phyloP scores from a whole-genome alignment of 1,284 basidiomycete genomes.

The Cutaneotrichosporon arboriforme region DNA sequence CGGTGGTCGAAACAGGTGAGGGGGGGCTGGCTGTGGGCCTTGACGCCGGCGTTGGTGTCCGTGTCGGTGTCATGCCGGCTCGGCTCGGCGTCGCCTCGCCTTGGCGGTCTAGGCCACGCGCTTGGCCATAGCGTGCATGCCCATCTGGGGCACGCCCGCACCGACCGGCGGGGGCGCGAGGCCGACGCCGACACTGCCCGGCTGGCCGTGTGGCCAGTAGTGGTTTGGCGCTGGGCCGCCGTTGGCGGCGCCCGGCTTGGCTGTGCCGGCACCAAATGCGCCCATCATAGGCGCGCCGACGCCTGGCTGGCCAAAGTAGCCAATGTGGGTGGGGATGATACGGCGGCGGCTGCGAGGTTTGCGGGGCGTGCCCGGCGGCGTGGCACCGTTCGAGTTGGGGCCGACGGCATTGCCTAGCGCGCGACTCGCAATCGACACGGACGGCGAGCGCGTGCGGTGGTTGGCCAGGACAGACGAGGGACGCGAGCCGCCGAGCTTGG shows the following conservation, averaged over 20 bases:
- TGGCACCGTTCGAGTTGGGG: slow-evolving; percentile 26
- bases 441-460: slow-evolving; percentile 41
- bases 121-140: slow-evolving; percentile 10
- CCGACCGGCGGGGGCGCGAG: slow-evolving; percentile 24
- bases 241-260: slow-evolving; percentile 3
- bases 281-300: slow-evolving; percentile 39
- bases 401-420: slow-evolving; percentile 36
- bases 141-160: slow-evolving; percentile 3
- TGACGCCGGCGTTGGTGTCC: too few relatives aligned
- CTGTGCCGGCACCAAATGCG: slow-evolving; percentile 21
- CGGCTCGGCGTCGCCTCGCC: too few relatives aligned
- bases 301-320: slow-evolving; percentile 40
- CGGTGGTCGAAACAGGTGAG: too few relatives aligned
- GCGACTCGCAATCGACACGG: slow-evolving; percentile 39
- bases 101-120: background rate
- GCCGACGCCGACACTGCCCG: slow-evolving; percentile 27
- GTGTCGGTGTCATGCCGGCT: too few relatives aligned
- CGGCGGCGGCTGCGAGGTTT: slow-evolving; percentile 39
- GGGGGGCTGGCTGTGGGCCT: too few relatives aligned
- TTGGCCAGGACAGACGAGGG: slow-evolving; percentile 22
- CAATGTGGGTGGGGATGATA: slow-evolving; percentile 46
- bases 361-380: slow-evolving; percentile 12
- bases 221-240: background rate
- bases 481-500: slow-evolving; percentile 46
- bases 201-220: slow-evolving; percentile 14